These are phyloP conservation scores for Ganoderma sinense DNA, from an alignment of 1,284 basidiomycete species.

Conservation along the genomic window DNA sequence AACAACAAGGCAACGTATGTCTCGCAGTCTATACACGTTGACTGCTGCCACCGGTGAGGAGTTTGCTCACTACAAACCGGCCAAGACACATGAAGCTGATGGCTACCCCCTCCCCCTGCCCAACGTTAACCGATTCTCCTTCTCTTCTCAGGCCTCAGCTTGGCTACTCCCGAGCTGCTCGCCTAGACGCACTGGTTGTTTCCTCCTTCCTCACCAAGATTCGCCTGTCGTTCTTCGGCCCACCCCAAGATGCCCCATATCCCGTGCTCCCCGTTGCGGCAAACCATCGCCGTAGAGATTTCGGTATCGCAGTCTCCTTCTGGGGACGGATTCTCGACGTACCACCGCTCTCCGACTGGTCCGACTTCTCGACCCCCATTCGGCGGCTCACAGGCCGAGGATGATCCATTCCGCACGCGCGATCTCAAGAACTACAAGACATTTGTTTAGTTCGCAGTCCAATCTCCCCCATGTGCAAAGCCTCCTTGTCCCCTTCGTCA, in stretches of 20 bases:
- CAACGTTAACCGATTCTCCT: no score
- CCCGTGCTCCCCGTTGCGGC: background rate
- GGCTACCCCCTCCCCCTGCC: background rate
- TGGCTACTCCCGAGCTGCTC: background rate
- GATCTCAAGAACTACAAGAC: background rate
- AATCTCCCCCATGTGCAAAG: slow-evolving; percentile 22
- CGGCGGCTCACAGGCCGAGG: no score
- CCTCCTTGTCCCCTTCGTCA: slow-evolving; percentile 13
- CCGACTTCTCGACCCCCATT: background rate
- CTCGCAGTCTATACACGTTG: background rate
- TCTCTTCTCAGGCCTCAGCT: background rate
- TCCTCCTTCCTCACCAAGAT: background rate
- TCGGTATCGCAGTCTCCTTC: slow-evolving; percentile 10
- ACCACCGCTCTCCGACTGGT: background rate
- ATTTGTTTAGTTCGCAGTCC: slow-evolving; percentile 17
- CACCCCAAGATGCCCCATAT: background rate
- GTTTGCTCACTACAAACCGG: background rate
- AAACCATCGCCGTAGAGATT: background rate
- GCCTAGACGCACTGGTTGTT: slow-evolving; percentile 8
- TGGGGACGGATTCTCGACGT: background rate
- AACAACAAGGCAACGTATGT: background rate
- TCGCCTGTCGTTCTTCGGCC: slow-evolving; percentile 1
- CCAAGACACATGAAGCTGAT: background rate
- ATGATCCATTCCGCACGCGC: slow-evolving; percentile 13
- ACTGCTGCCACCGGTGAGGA: background rate